Evolutionary conservation across 768 basidiomycete species (phyloP).

Genomic region (Polyporus arcularius): DNA sequence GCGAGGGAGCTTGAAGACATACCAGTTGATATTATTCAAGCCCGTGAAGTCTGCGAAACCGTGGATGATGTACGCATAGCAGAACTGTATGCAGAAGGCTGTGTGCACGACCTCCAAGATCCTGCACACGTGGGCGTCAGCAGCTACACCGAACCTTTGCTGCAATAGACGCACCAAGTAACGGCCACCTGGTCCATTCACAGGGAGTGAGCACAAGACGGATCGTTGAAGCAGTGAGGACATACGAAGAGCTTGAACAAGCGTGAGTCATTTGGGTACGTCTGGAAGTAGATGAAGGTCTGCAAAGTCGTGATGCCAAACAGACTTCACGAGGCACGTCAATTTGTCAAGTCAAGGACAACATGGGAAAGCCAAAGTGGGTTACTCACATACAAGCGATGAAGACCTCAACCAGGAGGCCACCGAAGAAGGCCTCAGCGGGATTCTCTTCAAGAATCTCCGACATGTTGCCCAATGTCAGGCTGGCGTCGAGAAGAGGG

Average conservation of each 20-base stretch:
- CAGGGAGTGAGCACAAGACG: not conserved
- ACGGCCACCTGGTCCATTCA: not conserved
- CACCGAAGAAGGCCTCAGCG: slow-evolving; percentile 13
- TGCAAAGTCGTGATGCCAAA: slow-evolving; percentile 17
- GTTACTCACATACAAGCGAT: slow-evolving; percentile 15
- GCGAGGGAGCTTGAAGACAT: not conserved
- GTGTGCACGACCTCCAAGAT: not conserved
- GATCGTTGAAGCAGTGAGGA: too few relatives aligned
- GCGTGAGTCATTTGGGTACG: slow-evolving; percentile 2
- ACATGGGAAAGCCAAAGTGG: too few relatives aligned
- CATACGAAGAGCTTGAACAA: slow-evolving; percentile 8
- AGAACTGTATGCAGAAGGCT: not conserved
- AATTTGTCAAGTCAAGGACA: not conserved
- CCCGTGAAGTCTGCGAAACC: not conserved
- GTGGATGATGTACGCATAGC: not conserved
- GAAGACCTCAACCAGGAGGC: slow-evolving; percentile 13
- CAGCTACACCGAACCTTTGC: not conserved
- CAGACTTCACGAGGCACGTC: slow-evolving; percentile 4
- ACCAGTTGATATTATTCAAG: not conserved
- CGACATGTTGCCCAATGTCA: not conserved
- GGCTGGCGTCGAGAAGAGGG: too few relatives aligned
- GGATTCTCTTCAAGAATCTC: slow-evolving; percentile 2
- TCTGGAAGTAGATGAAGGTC: slow-evolving; percentile 16
- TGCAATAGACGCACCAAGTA: not conserved
- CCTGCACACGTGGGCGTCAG: not conserved